Evolutionary conservation across 2,329 filamentous ascomycete species (phyloP), one percentile per base, ranked within the genome.

Genomic region (Trichoderma endophyticum): DNA sequence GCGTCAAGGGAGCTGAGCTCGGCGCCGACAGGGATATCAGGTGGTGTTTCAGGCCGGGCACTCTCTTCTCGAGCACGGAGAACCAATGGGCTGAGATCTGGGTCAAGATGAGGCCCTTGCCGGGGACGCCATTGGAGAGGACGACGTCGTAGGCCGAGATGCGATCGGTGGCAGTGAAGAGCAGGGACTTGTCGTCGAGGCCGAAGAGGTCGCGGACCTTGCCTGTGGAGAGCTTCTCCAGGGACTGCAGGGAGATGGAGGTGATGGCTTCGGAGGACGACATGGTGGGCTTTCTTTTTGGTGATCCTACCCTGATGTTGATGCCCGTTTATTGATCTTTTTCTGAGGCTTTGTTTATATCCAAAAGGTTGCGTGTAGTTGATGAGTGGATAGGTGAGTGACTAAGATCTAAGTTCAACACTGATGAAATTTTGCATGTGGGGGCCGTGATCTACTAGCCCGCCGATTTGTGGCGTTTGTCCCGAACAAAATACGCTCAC

Each of bases 81-180:
- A 90, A 89, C 87, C 87, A 90, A 77, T 87, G 84, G 15, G 84
- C 78, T 2, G 82, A 84, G 48, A 82, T 76, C 61, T 80, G 78
- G 32, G 84, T 86, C 64, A 89, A 82, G 66, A 88, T 81, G 72
- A 81, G 80, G 75, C 88, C 88, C 83, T 89, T 89, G 78, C 83
- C 78, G 60, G 84, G 83, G 65, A 88, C 84, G 74, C 84, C 84
- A 77, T 96, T 98, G 77, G 61, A 43, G 64, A 68, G 64, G 39
- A 62, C 62, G 24, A 97, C 94, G 87, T 98, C 95, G 85, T 95
- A 98, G 71, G 96, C 96, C 28, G 94, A 97, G 81, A 98, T 96
- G 76, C 96, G 92, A 84, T 98, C 95, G 28, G 67, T 61, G 39
- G 67, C 67, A 18, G 57, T 70, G 67, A 70, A 60, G 71, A 97